Evolutionary conservation across 2,329 filamentous ascomycete genomes (phyloP).

Genomic region (Alternaria rosae): DNA sequence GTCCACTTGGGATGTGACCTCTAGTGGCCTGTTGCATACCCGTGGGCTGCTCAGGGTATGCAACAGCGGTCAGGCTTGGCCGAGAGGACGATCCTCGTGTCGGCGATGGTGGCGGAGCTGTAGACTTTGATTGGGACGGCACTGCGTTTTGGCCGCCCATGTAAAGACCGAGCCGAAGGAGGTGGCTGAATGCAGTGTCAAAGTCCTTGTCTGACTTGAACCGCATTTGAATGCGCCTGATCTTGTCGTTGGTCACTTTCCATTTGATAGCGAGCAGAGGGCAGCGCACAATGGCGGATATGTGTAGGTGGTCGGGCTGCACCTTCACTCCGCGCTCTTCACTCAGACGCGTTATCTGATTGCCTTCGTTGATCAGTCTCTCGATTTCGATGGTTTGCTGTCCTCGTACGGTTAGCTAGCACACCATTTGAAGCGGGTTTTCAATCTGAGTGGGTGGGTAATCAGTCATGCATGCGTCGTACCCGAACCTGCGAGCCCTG

Average conservation of each 20-base stretch:
- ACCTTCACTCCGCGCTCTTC: slow-evolving; percentile 37
- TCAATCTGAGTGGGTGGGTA: neutral
- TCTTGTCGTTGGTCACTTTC: slow-evolving; percentile 46
- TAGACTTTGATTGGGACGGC: slow-evolving; percentile 16
- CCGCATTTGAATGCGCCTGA: slow-evolving; percentile 55
- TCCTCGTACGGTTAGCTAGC: slow-evolving; percentile 15
- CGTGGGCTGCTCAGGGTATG: too few relatives aligned
- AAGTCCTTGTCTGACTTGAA: slow-evolving; percentile 52
- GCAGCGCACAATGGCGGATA: slow-evolving; percentile 53
- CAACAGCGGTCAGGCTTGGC: neutral
- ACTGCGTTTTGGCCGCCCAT: slow-evolving; percentile 29
- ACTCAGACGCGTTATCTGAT: slow-evolving; percentile 27
- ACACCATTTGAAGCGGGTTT: neutral
- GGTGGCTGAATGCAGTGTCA: slow-evolving; percentile 39
- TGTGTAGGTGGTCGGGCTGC: slow-evolving; percentile 52
- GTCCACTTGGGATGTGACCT: too few relatives aligned
- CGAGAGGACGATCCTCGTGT: neutral
- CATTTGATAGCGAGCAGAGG: slow-evolving; percentile 53
- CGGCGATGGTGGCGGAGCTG: slow-evolving; percentile 15
- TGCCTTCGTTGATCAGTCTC: slow-evolving; percentile 27
- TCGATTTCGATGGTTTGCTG: slow-evolving; percentile 37
- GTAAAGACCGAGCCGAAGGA: slow-evolving; percentile 44
- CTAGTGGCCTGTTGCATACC: too few relatives aligned
- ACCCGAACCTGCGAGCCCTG: slow-evolving; percentile 55
- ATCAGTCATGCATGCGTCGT: slow-evolving; percentile 28